phyloP scores from a whole-genome alignment of 2,329 filamentous ascomycete species.

The Lachnum nothofagi region DNA sequence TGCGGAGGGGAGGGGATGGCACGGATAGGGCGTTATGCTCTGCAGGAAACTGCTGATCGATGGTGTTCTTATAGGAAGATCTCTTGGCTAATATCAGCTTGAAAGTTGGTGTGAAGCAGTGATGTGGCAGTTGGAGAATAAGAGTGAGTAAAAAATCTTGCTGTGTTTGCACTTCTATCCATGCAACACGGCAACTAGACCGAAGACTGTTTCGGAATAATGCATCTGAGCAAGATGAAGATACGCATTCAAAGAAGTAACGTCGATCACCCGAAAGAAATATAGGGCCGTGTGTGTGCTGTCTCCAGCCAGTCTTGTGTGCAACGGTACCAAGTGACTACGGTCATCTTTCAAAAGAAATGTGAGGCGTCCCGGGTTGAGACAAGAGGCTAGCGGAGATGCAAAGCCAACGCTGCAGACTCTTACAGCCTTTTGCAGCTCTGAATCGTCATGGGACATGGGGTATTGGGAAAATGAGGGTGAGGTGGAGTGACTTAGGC shows the following conservation, averaged over 20 bases:
- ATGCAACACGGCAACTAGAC: slow-evolving; percentile 32
- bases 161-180: slow-evolving; percentile 29
- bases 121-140: slow-evolving; percentile 31
- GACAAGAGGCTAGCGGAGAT: slow-evolving; percentile 28
- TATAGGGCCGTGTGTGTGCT: slow-evolving; percentile 29
- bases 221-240: slow-evolving; percentile 30
- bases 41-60: slow-evolving; percentile 28
- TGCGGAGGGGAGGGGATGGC: slow-evolving; percentile 26
- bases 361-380: slow-evolving; percentile 26
- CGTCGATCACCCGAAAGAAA: slow-evolving; percentile 31
- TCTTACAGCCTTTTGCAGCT: slow-evolving; percentile 26
- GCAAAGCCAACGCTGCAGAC: slow-evolving; percentile 30
- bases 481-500: slow-evolving; percentile 22
- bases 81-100: slow-evolving; percentile 9
- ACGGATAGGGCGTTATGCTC: slow-evolving; percentile 30
- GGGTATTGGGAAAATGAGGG: slow-evolving; percentile 13
- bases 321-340: slow-evolving; percentile 26
- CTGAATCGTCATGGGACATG: slow-evolving; percentile 25
- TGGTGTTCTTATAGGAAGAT: slow-evolving; percentile 31
- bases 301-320: slow-evolving; percentile 32
- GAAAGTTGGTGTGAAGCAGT: slow-evolving; percentile 23
- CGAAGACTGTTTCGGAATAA: slow-evolving; percentile 32
- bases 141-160: slow-evolving; percentile 19
- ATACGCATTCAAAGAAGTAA: slow-evolving; percentile 31
- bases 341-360: slow-evolving; percentile 24